These are phyloP conservation scores for Pseudogymnoascus sp. DNA, from an alignment of 2,329 filamentous ascomycete genomes.

Conservation along the genomic window DNA sequence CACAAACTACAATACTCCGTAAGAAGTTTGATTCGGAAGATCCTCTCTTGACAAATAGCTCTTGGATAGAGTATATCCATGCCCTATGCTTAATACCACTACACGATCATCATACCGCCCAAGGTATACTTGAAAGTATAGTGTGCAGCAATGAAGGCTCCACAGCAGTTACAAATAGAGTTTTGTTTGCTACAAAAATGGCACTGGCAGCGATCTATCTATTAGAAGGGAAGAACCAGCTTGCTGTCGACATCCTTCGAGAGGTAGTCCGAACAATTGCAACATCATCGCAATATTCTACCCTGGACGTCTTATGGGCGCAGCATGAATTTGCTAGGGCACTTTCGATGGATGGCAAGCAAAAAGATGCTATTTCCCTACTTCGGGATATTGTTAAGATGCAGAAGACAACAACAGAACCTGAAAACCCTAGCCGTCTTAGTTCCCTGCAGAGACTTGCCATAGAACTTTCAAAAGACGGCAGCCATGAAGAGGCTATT, in stretches of 20 bases:
- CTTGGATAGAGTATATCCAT: background rate
- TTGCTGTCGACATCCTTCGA: background rate
- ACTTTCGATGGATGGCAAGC: background rate
- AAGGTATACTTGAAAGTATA: background rate
- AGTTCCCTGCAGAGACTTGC: background rate
- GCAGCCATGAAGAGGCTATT: background rate
- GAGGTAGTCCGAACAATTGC: background rate
- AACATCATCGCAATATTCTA: background rate
- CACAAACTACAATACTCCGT: background rate
- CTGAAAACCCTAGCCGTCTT: conserved; percentile 12
- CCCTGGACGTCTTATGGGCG: background rate
- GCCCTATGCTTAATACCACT: background rate
- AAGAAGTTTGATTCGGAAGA: background rate
- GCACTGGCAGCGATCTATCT: background rate
- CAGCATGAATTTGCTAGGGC: background rate
- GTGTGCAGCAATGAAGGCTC: background rate
- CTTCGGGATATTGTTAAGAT: conserved; percentile 6
- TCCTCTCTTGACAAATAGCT: background rate
- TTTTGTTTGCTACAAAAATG: background rate
- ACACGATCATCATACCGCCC: background rate
- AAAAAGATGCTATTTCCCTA: background rate
- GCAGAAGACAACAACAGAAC: background rate
- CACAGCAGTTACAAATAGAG: background rate
- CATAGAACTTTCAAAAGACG: background rate
- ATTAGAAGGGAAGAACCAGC: background rate